phyloP scores from a whole-genome alignment of 164 flowering plant species.

The Vitis labrusca region DNA sequence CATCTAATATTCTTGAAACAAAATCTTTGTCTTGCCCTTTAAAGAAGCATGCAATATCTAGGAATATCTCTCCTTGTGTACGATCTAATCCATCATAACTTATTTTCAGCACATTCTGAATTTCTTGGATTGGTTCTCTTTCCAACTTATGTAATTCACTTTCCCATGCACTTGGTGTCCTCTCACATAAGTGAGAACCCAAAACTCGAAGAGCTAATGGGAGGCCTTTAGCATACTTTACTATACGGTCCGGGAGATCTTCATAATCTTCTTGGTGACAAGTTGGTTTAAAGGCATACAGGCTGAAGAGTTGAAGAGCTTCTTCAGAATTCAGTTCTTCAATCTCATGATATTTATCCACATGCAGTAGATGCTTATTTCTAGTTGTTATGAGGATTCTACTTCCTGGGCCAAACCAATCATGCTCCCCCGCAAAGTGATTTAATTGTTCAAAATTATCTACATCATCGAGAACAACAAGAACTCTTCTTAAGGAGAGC shows the following conservation, averaged over 20 bases:
- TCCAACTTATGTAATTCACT: neutral
- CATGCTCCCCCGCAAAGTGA: neutral
- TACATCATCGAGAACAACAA: neutral
- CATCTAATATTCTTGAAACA: neutral
- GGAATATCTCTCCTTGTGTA: neutral
- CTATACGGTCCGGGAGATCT: neutral
- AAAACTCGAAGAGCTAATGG: neutral
- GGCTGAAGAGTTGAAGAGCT: neutral
- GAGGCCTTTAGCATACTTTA: neutral
- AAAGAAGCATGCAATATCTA: neutral
- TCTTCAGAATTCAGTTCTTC: neutral
- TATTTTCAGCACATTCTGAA: neutral
- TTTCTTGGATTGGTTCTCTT: neutral
- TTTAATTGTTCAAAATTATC: neutral
- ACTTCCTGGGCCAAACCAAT: slow-evolving; percentile 1
- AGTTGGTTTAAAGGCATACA: neutral
- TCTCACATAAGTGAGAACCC: neutral
- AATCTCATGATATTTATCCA: neutral
- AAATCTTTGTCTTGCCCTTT: neutral
- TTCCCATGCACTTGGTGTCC: neutral
- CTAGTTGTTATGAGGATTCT: slow-evolving; percentile 1
- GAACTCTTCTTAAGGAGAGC: no score
- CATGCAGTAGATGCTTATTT: neutral
- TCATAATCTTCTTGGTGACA: neutral
- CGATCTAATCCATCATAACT: neutral